Percentiles rank a stretch among this genome's conserved stretches.
phyloP scores from a whole-genome alignment of 2,329 filamentous ascomycete genomes.

The Juglanconis oblonga region DNA sequence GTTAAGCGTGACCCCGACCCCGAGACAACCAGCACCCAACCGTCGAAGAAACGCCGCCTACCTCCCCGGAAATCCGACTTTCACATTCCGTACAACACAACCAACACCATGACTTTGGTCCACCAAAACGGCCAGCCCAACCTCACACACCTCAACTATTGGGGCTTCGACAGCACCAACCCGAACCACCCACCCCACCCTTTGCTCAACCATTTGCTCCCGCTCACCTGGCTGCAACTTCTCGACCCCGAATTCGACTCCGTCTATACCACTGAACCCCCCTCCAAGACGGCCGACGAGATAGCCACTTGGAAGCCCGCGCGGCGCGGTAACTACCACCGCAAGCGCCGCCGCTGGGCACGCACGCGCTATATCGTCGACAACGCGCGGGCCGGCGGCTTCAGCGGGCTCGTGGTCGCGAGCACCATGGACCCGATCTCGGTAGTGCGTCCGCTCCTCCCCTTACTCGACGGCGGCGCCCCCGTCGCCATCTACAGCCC shows the following conservation, averaged over 20 bases:
- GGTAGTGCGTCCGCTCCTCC: conserved; percentile 71
- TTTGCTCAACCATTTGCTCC: conserved; percentile 75
- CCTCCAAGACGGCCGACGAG: conserved; percentile 54
- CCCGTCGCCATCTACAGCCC: conserved; percentile 84
- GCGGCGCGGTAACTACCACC: conserved; percentile 80
- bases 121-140: conserved; percentile 86
- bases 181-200: conserved; percentile 70
- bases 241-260: conserved; percentile 72
- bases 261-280: conserved; percentile 67
- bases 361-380: conserved; percentile 71
- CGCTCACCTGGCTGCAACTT: conserved; percentile 89
- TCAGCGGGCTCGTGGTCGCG: conserved; percentile 80
- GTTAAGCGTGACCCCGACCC: conserved; percentile 10
- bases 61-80: conserved; percentile 41
- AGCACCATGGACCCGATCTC: conserved; percentile 77
- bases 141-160: conserved; percentile 83
- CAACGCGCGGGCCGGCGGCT: conserved; percentile 69
- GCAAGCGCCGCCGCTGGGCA: conserved; percentile 82
- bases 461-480: conserved; percentile 78
- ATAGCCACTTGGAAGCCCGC: conserved; percentile 74
- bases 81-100: conserved; percentile 62
- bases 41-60: conserved; percentile 25
- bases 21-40: conserved; percentile 2
- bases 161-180: conserved; percentile 73
- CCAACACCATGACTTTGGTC: conserved; percentile 77